phyloP scores from a whole-genome alignment of 2,329 filamentous ascomycete species.

The Arthrobotrys iridis region DNA sequence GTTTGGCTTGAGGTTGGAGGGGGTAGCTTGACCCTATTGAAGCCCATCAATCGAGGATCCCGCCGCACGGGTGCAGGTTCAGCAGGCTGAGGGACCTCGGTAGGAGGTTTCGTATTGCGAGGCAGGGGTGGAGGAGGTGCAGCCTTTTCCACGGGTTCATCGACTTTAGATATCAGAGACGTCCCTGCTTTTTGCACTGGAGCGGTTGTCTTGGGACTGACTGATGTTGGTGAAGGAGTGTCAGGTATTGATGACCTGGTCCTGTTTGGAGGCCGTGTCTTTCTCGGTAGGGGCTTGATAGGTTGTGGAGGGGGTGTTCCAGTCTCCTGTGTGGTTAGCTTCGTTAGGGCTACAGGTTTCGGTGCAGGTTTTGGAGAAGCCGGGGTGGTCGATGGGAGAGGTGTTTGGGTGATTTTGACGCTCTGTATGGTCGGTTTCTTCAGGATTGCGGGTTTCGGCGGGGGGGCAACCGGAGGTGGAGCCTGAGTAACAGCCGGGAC shows the following conservation, averaged over 20 bases:
- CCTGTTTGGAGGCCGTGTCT: constrained; percentile 17
- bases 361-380: constrained; percentile 27
- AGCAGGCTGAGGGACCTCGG: neutral
- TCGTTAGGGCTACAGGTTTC: constrained; percentile 26
- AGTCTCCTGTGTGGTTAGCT: constrained; percentile 27
- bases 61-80: constrained; percentile 9
- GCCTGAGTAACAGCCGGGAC: neutral
- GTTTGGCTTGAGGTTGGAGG: neutral
- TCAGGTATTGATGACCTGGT: constrained; percentile 13
- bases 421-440: constrained; percentile 46
- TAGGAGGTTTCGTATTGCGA: constrained; percentile 2
- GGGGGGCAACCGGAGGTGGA: constrained; percentile 17
- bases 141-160: constrained; percentile 7
- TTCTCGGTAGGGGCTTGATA: constrained; percentile 38
- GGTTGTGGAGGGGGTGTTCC: constrained; percentile 49
- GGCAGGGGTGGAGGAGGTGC: constrained; percentile 36
- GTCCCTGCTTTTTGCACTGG: neutral
- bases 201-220: constrained; percentile 15
- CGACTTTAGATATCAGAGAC: neutral
- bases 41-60: constrained; percentile 36
- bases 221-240: constrained; percentile 5
- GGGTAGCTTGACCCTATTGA: constrained; percentile 41
- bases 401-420: constrained; percentile 26
- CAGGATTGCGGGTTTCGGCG: constrained; percentile 35
- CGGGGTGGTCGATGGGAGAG: neutral